These are phyloP conservation scores for Fagus crenata DNA, from an alignment of 306 rosid species.

Conservation along the genomic window DNA sequence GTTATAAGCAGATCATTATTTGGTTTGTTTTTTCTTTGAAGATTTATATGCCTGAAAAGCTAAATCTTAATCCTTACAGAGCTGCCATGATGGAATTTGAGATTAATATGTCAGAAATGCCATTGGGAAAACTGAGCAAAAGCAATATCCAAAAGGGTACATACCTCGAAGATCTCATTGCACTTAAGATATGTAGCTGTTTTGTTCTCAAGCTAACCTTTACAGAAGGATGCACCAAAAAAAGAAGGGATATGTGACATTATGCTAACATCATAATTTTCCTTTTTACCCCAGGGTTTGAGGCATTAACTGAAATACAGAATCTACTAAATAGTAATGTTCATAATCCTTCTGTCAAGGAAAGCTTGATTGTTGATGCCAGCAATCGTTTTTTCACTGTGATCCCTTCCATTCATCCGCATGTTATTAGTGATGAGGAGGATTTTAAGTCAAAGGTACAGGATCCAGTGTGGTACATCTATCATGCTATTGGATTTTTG, in stretches of 20 bases:
- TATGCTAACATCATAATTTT: constrained; percentile 21
- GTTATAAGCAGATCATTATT: constrained; percentile 37
- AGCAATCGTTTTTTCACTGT: constrained; percentile 95
- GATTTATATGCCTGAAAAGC: constrained; percentile 25
- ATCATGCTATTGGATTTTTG: not conserved
- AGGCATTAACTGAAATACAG: constrained; percentile 91
- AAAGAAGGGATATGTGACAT: not conserved
- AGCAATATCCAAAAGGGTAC: constrained; percentile 84
- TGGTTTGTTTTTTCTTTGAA: not conserved
- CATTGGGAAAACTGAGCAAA: constrained; percentile 95
- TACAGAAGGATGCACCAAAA: not conserved
- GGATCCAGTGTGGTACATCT: constrained; percentile 3
- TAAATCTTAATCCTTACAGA: constrained; percentile 59
- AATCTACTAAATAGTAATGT: constrained; percentile 54
- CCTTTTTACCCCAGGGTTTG: constrained; percentile 66
- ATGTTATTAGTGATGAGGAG: constrained; percentile 76
- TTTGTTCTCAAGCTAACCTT: not conserved
- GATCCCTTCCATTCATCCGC: constrained; percentile 95
- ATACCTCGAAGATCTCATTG: constrained; percentile 1
- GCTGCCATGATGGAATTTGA: constrained; percentile 99
- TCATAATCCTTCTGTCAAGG: constrained; percentile 54
- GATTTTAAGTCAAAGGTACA: constrained; percentile 86
- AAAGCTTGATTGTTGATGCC: constrained; percentile 90
- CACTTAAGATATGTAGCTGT: not conserved
- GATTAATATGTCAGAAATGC: constrained; percentile 97